Evolutionary conservation across 805 yeast species (phyloP).

Genomic region (Cyberlindnera misumaiensis): DNA sequence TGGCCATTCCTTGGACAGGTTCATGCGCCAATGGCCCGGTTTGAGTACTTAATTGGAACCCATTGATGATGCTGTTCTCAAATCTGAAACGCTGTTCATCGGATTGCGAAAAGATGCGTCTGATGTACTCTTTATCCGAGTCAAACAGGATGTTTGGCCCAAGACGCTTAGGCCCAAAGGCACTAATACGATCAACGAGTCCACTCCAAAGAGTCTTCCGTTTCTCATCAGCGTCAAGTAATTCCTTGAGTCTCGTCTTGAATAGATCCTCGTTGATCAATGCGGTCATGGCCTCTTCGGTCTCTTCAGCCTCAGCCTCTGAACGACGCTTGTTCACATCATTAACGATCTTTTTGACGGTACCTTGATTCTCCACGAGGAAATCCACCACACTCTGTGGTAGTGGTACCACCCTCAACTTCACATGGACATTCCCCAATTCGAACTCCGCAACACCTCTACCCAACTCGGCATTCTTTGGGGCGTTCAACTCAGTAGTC

Average conservation of each 20-base stretch:
- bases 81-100: conserved; percentile 27
- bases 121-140: conserved; percentile 28
- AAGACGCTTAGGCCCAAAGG: conserved; percentile 70
- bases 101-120: conserved; percentile 25
- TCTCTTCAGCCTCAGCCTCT: conserved; percentile 15
- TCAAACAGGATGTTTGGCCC: conserved; percentile 77
- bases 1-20: conserved; percentile 74
- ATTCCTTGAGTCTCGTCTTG: conserved; percentile 25
- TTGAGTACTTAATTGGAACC: conserved; percentile 73
- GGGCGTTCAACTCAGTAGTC: conserved; percentile 44
- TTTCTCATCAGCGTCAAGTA: conserved; percentile 24
- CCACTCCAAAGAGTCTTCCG: conserved; percentile 24
- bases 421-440: conserved; percentile 42
- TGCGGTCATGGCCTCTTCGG: conserved; percentile 18
- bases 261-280: conserved; percentile 26
- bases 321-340: conserved; percentile 11
- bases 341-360: conserved; percentile 32
- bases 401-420: conserved; percentile 44
- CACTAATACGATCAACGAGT: conserved; percentile 37
- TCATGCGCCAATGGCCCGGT: conserved; percentile 90
- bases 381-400: conserved; percentile 43
- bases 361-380: conserved; percentile 39
- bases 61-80: conserved; percentile 66
- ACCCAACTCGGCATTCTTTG: conserved; percentile 37
- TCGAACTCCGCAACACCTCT: conserved; percentile 45